Base-by-base conservation (phyloP, 352 stramenopile genomes). In the Phytopythium montanum region DNA sequence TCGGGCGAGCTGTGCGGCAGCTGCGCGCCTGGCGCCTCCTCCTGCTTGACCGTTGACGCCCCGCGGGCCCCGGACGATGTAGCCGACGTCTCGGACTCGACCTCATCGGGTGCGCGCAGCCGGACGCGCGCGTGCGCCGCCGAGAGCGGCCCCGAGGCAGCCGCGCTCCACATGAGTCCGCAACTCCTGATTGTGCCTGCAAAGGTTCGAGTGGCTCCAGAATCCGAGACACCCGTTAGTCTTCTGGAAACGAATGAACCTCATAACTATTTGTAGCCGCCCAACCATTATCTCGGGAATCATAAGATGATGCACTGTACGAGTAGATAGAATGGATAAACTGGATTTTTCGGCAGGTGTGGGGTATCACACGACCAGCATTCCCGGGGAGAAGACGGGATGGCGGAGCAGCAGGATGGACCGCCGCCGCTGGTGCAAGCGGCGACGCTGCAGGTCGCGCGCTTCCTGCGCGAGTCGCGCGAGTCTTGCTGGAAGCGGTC, bases 401-500 rank as follows among this genome's bases (percentile, higher is more conserved):
- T 66, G 58, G 58, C 28, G n/a, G 53, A 56, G 23, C 61, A 74
- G 46, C 49, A 52, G 55, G 66, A 73, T 26, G 73, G 52, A 42
- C 50, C 50, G 54, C 69, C 76, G 26, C 74, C 59, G 49, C 38
- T 68, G 48, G 56, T 60, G 50, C 75, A 89, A 56, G 51, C 74
- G 45, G 75, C 62, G 56, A 56, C 69, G 56, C 64, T 76, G 61
- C 79, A 70, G 54, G 66, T 76, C 36, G 72, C 85, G 59, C 84
- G 87, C 68, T 94, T 95, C 71, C 51, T 88, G 54, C 62, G 90
- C 34, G 82, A 94, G 61, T 91, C 87, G 42, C 73, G 79, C 13
- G 87, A 95, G 61, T 83, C 79, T 53, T 95, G 87, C 62, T 82
- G 82, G 65, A 94, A 95, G 72, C 87, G 91, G 55, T 91, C 85